Base-by-base conservation (phyloP, 306 rosid genomes). In the Sicyos edulis region DNA sequence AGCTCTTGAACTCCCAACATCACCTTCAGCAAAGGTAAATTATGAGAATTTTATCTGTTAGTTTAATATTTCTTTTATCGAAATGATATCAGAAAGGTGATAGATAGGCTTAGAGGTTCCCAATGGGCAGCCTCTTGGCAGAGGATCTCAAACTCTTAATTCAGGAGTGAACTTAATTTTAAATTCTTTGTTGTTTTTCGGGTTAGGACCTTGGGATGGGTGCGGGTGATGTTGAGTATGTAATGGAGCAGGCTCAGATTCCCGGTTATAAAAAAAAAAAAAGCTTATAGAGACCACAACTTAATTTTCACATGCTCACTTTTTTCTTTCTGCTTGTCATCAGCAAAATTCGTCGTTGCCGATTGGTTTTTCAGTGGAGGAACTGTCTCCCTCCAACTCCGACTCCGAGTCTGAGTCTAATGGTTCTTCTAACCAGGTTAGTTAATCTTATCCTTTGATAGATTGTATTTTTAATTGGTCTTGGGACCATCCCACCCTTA, bases 1-100 rank as follows among this genome's bases (percentile, higher is more conserved):
- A 52, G 75, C 79, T 64, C 83, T 75, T 79, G 92, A 86, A 76
- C 85, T 50, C 60, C 85, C 91, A 57, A 74, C 72, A 50, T 75
- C 93, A 20, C 88, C 92, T 67, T 82, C 86, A 44, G 74, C 88
- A 70, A 85, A 84, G 91, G 97, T 93, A 88, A 81, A 34, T 61
- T 9, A 47, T 47, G 51, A 57, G 47, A 44, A 47, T 13, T 13
- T n/a, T 61, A 34, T 26, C 15, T 26, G 51, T 50, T 32, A 32
- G 54, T 17, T 62, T 50, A 54, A 47, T 52, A n/a, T 62, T 63
- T 47, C 15, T 74, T 51, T 22, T n/a, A 63, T 22, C 14, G n/a
- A 26, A 59, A 21, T 59, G 9, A 20, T 47, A 40, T 73, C 40
- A 55, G 55, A 57, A 19, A n/a, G 53, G 63, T 53, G 19, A 54